These are phyloP conservation scores for Rosa hybrid DNA, from an alignment of 331 rosid species.

Conservation along the genomic window DNA sequence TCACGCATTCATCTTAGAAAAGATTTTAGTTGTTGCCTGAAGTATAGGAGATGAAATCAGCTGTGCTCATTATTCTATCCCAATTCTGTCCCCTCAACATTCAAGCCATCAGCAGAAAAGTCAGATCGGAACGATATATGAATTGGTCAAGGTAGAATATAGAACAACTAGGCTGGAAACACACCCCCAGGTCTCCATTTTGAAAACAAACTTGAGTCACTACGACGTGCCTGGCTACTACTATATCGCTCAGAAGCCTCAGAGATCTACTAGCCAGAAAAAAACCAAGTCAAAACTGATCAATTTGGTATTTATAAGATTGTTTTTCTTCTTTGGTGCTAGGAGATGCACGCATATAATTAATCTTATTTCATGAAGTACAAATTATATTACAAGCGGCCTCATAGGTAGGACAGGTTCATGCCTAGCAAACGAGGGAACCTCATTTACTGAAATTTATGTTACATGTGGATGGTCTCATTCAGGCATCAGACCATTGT, in stretches of 20 bases:
- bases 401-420: neutral
- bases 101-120: neutral
- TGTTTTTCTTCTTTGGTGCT: neutral
- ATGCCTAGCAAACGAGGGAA: neutral
- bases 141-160: neutral
- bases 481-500: conserved; percentile 39
- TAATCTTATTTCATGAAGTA: neutral
- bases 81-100: too few relatives aligned
- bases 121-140: neutral
- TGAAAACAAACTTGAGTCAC: too few relatives aligned
- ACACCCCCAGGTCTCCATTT: too few relatives aligned
- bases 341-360: neutral
- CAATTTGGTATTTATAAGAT: neutral
- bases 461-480: neutral
- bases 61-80: too few relatives aligned
- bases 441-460: neutral
- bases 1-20: too few relatives aligned
- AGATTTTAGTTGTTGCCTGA: too few relatives aligned
- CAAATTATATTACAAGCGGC: neutral
- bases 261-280: neutral
- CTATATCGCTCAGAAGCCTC: neutral
- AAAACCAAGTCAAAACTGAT: neutral
- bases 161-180: too few relatives aligned
- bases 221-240: neutral
- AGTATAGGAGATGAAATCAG: too few relatives aligned